A percentile compares a stretch with the other conserved stretches of the same genome.
phyloP scores from a whole-genome alignment of 2,329 filamentous ascomycete species.

The Pyrenophora graminea region DNA sequence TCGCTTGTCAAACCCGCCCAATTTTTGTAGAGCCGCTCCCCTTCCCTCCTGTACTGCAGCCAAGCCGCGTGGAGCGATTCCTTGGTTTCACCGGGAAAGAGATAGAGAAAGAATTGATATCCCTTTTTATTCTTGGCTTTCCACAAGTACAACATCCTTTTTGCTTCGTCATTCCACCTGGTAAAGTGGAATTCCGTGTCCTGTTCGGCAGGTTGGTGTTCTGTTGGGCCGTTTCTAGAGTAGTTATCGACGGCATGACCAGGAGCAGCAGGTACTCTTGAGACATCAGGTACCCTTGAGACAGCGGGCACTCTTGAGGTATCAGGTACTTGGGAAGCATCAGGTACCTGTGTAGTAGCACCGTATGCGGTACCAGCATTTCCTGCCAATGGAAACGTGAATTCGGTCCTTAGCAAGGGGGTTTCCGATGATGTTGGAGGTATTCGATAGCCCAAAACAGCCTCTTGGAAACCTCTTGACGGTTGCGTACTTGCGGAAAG shows the following conservation, averaged over 20 bases:
- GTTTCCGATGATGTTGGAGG: background rate
- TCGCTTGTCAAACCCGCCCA: background rate
- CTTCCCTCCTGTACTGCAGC: slow-evolving; percentile 1
- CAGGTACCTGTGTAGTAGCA: background rate
- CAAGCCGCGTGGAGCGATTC: slow-evolving; percentile 4
- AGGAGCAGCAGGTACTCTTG: background rate
- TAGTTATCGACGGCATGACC: background rate
- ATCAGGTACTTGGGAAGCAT: background rate
- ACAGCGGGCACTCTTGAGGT: background rate
- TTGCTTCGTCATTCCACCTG: slow-evolving; percentile 8
- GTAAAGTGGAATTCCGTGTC: slow-evolving; percentile 1
- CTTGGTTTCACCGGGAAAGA: slow-evolving; percentile 6
- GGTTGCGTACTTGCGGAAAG: background rate
- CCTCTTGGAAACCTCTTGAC: background rate
- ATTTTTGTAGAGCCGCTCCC: background rate
- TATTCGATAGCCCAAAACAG: background rate
- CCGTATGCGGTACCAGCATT: background rate
- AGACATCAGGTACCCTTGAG: no score
- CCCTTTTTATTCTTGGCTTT: slow-evolving; percentile 7
- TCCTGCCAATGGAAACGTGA: background rate
- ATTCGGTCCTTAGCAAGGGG: background rate
- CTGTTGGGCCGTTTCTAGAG: background rate
- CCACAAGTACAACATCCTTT: slow-evolving; percentile 4
- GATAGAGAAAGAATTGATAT: background rate
- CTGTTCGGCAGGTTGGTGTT: no score